Base-by-base conservation (phyloP, 2,329 filamentous ascomycete species). In the Colletotrichum somersetense region DNA sequence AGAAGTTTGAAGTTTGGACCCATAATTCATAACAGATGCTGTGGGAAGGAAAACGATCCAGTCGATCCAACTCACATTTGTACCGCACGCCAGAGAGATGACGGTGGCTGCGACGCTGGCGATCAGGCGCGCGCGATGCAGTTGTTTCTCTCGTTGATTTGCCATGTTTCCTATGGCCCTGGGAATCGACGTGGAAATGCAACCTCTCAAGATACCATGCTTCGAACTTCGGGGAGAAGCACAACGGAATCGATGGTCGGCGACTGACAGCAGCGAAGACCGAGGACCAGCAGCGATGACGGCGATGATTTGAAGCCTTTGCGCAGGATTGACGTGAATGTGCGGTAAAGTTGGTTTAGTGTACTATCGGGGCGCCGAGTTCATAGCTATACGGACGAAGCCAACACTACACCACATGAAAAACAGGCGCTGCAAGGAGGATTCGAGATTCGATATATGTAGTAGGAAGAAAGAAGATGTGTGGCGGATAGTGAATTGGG, bases 51-150 rank as follows among this genome's bases (percentile, higher is more conserved):
- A 40, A 40, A 40, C 23, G 33, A 40, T 62, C n/a, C 48, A 48
- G 40, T 63, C 67, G 56, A 52, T 61, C 67, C 56, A 59, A 83
- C 90, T 78, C 83, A 97, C 95, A 82, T 98, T 98, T 74, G 95
- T 97, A 73, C 96, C 96, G 81, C 95, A 97, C 73, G 95, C 94
- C 71, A 98, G 86, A 20, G 95, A 91, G 74, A 98, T 94, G 74
- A 91, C 81, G 20, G 95, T 97, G 38, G 94, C 95, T 62, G 95
- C 95, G 70, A 95, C 85, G 77, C 95, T 96, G 75, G 96, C 95
- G 68, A 96, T 83, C 66, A 97, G 86, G 76, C 95, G 92, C 74
- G 91, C 91, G 78, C 86, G 89, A 75, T 88, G 85, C 75, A 89
- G 83, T 61, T 85, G 81, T 44, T 81, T 82, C 75, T 88, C 85